Base-by-base conservation (phyloP, 768 basidiomycete genomes). In the Lactifluus piperatus region DNA sequence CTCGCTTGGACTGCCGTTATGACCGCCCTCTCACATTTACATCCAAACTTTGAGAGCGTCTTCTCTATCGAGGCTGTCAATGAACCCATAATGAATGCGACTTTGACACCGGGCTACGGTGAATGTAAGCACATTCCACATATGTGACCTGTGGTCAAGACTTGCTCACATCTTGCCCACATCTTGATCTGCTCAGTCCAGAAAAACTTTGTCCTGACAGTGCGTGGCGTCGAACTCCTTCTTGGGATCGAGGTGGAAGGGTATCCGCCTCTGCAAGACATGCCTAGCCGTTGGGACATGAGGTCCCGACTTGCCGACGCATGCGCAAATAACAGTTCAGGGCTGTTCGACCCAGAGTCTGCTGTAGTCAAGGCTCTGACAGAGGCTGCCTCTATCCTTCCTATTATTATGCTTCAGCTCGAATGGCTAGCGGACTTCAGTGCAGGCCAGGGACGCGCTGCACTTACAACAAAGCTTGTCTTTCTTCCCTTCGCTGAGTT, bases 1-100 rank as follows among this genome's bases (percentile, higher is more conserved):
- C 73, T 91, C 47, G 72, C 84, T n/a, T 91, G 89, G 89, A 82
- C 87, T 0, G 83, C 82, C 13, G 85, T 91, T 20, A 90, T 91
- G 84, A 85, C 89, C 0, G 71, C 78, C 10, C 72, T 91, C 4
- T 73, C 85, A 1, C 89, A 91, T 64, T 71, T 86, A 34, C 84
- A 90, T 67, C 77, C 87, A 5, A 72, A 74, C 41, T 91, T 91
- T 66, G 71, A 64, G 18, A 80, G 74, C 32, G 87, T 86, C 18
- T 83, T 85, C 44, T 74, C 85, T 1, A 84, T 91, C 30, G 79
- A 91, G 64, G 89, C 89, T 1, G 75, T 85, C 27, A 91, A 91
- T 62, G 89, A 91, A 58, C 86, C 85, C 0, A 81, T 88, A 65
- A 85, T 82, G 85, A 72, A 91, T 65, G 85, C 86, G 8, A 67